Evolutionary conservation across 1,139 yeast genomes (phyloP), one percentile per base, ranked within the genome.

Genomic region (Blastobotrys malaysiensis): DNA sequence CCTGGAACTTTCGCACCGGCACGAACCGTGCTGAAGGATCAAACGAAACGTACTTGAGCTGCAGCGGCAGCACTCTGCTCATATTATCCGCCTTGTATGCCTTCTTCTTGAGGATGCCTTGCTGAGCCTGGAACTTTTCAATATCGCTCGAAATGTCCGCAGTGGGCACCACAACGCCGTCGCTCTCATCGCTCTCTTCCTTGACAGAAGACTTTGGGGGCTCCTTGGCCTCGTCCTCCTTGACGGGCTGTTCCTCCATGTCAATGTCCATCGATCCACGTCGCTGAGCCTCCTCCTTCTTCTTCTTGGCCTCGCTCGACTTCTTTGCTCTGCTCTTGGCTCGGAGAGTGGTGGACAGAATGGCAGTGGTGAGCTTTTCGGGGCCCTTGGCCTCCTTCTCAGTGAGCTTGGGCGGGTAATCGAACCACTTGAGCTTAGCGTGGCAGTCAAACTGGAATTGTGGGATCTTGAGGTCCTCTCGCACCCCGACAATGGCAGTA

Each of bases 281-380:
- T n/a, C 49, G 50, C 39, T 21, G 13, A 3, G 7, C 31, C 24
- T 69, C 73, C 55, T 74, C 80, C 64, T 77, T 80, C 65, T 83
- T 86, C 61, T 78, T 78, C 66, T 80, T 82, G 16, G 67, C 68
- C 45, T 64, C 67, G 46, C 57, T 59, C 39, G 81, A 78, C 75
- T 85, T 86, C 71, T 86, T 87, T 21, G 96, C 96, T 70, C 97
- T 83, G 46, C 93, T 95, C 72, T 88, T 88, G 19, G 97, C 97
- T 68, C 85, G 85, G 36, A 84, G 90, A 1, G 99, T 93, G 0
- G 98, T 93, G 1, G 97, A 89, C 59, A 93, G 78, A 21, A 93
- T 96, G 2, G 98, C 99, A 44, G 97, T 88, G 3, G 91, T 88
- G 51, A 91, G 81, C 73, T 88, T 91, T 68, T 88, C 97, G 3